phyloP scores from a whole-genome alignment of 306 rosid species.

The Quercus suber region DNA sequence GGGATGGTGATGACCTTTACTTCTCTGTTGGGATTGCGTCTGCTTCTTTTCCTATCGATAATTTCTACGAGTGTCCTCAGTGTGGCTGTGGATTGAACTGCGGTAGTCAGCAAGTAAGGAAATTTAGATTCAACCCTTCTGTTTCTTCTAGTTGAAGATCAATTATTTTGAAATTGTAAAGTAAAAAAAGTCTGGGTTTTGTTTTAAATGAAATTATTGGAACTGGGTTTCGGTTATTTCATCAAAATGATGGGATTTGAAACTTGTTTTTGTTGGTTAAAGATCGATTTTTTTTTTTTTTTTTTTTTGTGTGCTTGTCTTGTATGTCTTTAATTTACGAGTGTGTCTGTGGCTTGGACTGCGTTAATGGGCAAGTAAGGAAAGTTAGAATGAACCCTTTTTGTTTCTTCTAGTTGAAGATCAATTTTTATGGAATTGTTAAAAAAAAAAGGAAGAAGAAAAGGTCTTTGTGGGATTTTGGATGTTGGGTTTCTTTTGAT shows the following conservation, averaged over 20 bases:
- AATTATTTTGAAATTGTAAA: neutral
- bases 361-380: too few species aligned
- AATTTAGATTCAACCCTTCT: constrained; percentile 44
- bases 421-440: too few species aligned
- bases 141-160: constrained; percentile 40
- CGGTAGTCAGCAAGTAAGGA: constrained; percentile 34
- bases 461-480: too few species aligned
- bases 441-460: too few species aligned
- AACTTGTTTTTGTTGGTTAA: neutral
- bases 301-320: neutral
- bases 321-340: neutral
- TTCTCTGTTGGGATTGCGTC: constrained; percentile 82
- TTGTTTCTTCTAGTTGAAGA: too few species aligned
- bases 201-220: neutral
- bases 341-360: too few species aligned
- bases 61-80: constrained; percentile 64
- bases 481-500: too few species aligned
- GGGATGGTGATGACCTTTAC: constrained; percentile 49
- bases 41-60: constrained; percentile 64
- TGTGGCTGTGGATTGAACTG: constrained; percentile 77
- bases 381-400: too few species aligned
- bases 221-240: neutral
- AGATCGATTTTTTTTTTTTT: neutral
- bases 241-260: neutral
- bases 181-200: neutral